Evolutionary conservation across 1,284 basidiomycete genomes (phyloP).

Genomic region (Puccinia polysora): DNA sequence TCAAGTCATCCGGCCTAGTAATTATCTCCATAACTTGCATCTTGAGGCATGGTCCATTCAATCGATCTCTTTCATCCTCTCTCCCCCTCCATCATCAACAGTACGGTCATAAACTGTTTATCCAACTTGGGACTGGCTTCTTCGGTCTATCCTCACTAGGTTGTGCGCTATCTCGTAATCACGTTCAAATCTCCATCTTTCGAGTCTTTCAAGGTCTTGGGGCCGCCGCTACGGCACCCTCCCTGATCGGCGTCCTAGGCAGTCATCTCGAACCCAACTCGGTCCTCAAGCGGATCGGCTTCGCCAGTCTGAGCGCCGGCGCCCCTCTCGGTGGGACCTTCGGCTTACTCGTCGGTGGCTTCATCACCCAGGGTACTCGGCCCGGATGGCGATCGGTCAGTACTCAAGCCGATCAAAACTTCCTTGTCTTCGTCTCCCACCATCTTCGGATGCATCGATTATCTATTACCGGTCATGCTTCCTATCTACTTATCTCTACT

Average conservation of each 20-base stretch:
- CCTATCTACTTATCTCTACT: too few species aligned
- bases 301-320: slow-evolving; percentile 32
- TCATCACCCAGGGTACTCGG: slow-evolving; percentile 15
- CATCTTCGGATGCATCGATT: too few species aligned
- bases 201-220: slow-evolving; percentile 37
- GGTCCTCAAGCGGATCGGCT: slow-evolving; percentile 16
- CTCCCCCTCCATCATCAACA: not conserved
- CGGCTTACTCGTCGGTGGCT: slow-evolving; percentile 31
- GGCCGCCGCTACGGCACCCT: slow-evolving; percentile 29
- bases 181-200: slow-evolving; percentile 33
- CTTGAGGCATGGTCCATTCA: too few species aligned
- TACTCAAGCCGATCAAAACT: too few species aligned
- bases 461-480: too few species aligned
- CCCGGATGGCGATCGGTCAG: slow-evolving; percentile 33
- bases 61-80: not conserved
- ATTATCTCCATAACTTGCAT: too few species aligned
- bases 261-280: slow-evolving; percentile 4
- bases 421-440: too few species aligned
- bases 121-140: slow-evolving; percentile 19
- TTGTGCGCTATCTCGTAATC: slow-evolving; percentile 8
- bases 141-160: slow-evolving; percentile 17
- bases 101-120: slow-evolving; percentile 32
- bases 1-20: too few species aligned
- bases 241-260: slow-evolving; percentile 26
- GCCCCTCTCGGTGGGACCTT: slow-evolving; percentile 29